Base-by-base conservation (phyloP, 2,329 filamentous ascomycete genomes). In the Lizonia empirigonia region DNA sequence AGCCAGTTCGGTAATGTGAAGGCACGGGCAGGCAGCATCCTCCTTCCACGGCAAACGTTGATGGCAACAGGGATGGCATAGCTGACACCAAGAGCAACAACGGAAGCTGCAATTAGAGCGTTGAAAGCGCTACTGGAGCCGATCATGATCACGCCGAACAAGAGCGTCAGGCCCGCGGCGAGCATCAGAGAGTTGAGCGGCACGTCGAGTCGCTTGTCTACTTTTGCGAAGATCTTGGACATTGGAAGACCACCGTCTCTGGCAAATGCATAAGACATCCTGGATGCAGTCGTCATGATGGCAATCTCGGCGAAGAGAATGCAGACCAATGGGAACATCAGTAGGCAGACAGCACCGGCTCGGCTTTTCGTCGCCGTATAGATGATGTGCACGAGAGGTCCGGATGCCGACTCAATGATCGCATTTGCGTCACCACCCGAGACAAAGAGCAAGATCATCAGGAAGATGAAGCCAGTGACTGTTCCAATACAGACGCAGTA, bases 41-140 rank as follows among this genome's bases (percentile, higher is more conserved):
- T 83, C 7, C 87, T 81, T 7, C 87, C 86, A 1, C 85, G 82
- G 2, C 88, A 68, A 49, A 85, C 81, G 60, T 91, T 89, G 59
- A 91, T 84, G 0, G 82, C 78, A 37, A 90, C 83, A 0, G 89
- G 89, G 30, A 92, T 89, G 5, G 82, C 88, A 60, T 92, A 92
- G 2, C 86, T 87, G 5, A 91, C 74, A 6, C 86, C 84, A 0
- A 92, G 78, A 1, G 87, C 83, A 7, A 91, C 87, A 0, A 91
- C 88, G 0, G 86, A 87, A 0, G 87, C 83, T 0, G 86, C 84
- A 1, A 88, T 80, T 59, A 90, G 88, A 12, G 87, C 87, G 33
- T 87, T 89, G 72, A 90, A 89, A 0, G 87, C 87, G 52, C 81
- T 83, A 39, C 73, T 77, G 2, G 85, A 88, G 0, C 86, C 87